Conservation (phyloP, 176 grass and related monocot species). For the Aegilops longissima region DNA sequence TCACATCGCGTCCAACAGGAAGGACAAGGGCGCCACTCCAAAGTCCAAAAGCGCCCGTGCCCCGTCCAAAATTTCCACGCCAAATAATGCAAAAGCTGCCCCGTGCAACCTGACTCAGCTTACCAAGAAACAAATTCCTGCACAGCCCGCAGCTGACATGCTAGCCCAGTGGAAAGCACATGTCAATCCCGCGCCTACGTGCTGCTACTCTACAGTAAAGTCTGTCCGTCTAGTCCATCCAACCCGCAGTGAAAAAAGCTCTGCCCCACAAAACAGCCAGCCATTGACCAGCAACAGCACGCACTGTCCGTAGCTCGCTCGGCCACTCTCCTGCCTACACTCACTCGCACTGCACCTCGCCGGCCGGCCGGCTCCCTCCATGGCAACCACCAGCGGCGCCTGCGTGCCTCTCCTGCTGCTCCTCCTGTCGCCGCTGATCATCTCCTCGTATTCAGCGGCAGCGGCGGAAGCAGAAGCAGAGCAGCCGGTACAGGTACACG, state of each 20-base stretch:
- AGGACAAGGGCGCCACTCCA: constrained; percentile 41
- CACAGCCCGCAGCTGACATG: constrained; percentile 15
- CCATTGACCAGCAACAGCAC: not conserved
- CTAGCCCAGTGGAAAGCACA: not conserved
- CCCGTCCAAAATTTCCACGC: constrained; percentile 11
- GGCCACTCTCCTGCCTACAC: not conserved
- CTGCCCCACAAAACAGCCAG: not conserved
- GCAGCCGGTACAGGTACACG: not conserved
- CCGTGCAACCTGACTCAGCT: not conserved
- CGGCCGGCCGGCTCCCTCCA: not conserved
- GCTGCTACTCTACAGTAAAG: not conserved
- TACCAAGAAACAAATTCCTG: constrained; percentile 9
- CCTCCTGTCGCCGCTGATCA: constrained; percentile 9
- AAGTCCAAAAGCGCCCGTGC: constrained; percentile 37
- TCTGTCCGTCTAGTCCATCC: not conserved
- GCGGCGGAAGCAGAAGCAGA: not conserved
- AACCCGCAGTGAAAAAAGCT: not conserved
- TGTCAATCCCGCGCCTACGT: not conserved
- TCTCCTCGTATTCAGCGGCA: not conserved
- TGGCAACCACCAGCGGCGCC: constrained; percentile 22
- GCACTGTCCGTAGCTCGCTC: not conserved
- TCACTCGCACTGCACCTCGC: not conserved
- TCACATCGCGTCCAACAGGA: constrained; percentile 10
- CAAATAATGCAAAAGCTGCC: constrained; percentile 34
- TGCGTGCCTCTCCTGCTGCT: constrained; percentile 20